Conservation (phyloP, 202 grass and related monocot genomes). For the Brachypodium distachyon region DNA sequence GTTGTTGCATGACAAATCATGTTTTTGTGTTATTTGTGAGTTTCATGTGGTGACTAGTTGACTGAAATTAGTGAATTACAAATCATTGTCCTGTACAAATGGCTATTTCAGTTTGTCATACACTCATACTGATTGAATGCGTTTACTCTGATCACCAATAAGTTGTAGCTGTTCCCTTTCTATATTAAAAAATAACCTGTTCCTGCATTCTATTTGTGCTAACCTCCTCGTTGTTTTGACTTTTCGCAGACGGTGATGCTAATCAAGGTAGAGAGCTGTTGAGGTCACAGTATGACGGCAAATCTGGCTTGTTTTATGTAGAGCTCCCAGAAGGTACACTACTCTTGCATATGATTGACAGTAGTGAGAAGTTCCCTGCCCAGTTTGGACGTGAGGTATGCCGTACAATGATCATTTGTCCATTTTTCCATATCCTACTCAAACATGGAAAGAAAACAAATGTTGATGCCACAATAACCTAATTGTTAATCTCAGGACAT, state of each 20-base stretch:
- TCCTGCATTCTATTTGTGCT: neutral
- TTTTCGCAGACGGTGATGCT: conserved; percentile 44
- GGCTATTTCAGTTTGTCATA: neutral
- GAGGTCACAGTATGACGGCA: conserved; percentile 48
- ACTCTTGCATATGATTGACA: conserved; percentile 45
- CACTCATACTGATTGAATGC: neutral
- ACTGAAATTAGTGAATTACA: neutral
- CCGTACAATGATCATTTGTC: neutral
- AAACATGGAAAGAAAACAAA: neutral
- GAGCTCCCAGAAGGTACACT: conserved; percentile 73
- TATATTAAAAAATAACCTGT: neutral
- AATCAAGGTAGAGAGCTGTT: conserved; percentile 53
- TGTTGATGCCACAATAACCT: neutral
- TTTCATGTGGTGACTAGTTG: neutral
- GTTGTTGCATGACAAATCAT: neutral
- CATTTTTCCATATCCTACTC: conserved; percentile 6
- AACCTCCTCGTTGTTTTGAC: neutral
- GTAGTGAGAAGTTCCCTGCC: conserved; percentile 68
- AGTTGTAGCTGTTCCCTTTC: neutral
- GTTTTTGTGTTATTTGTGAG: conserved; percentile 7
- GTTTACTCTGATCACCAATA: neutral
- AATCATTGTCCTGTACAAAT: neutral
- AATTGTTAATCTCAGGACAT: neutral
- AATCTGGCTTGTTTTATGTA: conserved; percentile 81
- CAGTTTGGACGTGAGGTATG: conserved; percentile 95